Base-by-base conservation (phyloP, 176 grass and related monocot species). In the Zoysia japonica region DNA sequence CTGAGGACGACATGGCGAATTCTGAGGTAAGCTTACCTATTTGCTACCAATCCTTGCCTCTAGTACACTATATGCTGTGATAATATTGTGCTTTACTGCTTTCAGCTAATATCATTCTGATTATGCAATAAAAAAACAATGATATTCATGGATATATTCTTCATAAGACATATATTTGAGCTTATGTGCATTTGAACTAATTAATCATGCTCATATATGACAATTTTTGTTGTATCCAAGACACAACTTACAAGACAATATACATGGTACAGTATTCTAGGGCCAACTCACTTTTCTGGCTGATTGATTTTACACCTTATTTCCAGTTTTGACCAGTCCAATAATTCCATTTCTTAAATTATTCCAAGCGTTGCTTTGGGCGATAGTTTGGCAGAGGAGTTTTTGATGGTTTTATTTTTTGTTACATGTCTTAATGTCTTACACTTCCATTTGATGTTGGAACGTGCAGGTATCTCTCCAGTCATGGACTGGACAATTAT, bases 401-500 rank as follows among this genome's bases (percentile, higher is more conserved):
- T 28, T 39, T 65, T 61, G 17, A 65, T 65, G 16, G 36, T 50
- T 5, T 41, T 70, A 9, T 61, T 61, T n/a, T 28, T 20, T 4
- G 19, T 35, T 61, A 61, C 19, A 73, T 53, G n/a, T 76, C 28
- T 28, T 28, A 28, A 28, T 28, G 28, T 28, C 65, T 87, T 55
- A 40, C 55, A 81, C 64, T 56, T 73, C 40, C 20, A 43, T 80
- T 19, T 75, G 19, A 52, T 49, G 47, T 68, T 87, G 60, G 62
- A 70, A 75, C 65, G 75, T 84, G 75, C 86, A 97, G 91, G 43
- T 91, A 6, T 93, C 94, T 70, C 91, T 97, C 28, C 89, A 91
- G 57, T 85, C 92, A 46, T 97, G 94, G 94, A 93, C 87, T 13
- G 86, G 87, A 47, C 84, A 97, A 85, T 54, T 91, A 41, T 86